Conservation (phyloP, 2,329 filamentous ascomycete genomes). For the Xylariaceae sp. region DNA sequence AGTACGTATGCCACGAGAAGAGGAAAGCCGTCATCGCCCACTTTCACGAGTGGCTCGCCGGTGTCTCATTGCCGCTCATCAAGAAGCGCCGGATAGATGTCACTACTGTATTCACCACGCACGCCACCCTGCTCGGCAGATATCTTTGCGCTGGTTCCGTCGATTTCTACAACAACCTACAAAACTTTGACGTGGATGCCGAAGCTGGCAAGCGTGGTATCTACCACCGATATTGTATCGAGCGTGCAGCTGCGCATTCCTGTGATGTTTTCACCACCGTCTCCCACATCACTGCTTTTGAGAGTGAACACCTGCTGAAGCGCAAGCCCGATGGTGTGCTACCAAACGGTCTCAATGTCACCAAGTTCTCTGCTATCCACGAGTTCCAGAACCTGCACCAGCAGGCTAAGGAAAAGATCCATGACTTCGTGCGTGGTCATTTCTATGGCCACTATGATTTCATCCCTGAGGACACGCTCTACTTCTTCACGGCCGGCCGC, state of each 20-base stretch:
- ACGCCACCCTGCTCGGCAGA: slow-evolving; percentile 88
- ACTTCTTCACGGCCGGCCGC: slow-evolving; percentile 93
- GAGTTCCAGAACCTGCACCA: slow-evolving; percentile 98
- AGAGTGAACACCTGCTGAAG: slow-evolving; percentile 95
- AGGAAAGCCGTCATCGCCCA: slow-evolving; percentile 90
- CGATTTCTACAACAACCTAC: slow-evolving; percentile 98
- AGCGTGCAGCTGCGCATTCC: slow-evolving; percentile 84
- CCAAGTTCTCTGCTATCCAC: slow-evolving; percentile 96
- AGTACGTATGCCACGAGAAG: slow-evolving; percentile 94
- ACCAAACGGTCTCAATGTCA: slow-evolving; percentile 95
- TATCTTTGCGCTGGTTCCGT: slow-evolving; percentile 97
- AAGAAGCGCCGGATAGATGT: slow-evolving; percentile 94
- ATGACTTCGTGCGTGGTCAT: slow-evolving; percentile 95
- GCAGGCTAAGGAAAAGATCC: slow-evolving; percentile 94
- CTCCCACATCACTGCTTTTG: slow-evolving; percentile 96
- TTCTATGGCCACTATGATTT: slow-evolving; percentile 99
- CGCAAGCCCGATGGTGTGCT: slow-evolving; percentile 94
- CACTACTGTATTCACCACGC: slow-evolving; percentile 97
- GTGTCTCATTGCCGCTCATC: slow-evolving; percentile 83
- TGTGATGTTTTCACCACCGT: slow-evolving; percentile 98
- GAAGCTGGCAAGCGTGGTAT: slow-evolving; percentile 97
- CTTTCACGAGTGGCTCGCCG: slow-evolving; percentile 98
- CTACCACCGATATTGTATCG: slow-evolving; percentile 97
- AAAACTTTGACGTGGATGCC: slow-evolving; percentile 92
- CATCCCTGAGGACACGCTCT: slow-evolving; percentile 91